Evolutionary conservation across 768 basidiomycete genomes (phyloP).

Genomic region (Amanita jacksonii): DNA sequence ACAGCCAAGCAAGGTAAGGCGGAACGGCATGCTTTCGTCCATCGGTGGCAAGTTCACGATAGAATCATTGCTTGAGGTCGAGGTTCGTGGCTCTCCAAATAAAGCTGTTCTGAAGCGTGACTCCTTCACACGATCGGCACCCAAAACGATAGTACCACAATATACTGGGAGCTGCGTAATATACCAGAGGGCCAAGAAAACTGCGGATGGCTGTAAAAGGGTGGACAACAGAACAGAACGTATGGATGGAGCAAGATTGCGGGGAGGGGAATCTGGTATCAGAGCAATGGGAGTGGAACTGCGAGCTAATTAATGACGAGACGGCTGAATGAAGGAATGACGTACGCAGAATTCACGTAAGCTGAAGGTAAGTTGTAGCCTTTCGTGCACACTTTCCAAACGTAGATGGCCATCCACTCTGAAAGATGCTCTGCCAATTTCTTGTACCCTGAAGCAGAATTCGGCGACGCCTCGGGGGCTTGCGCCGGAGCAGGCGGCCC

Average conservation of each 20-base stretch:
- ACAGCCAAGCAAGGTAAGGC: conserved; percentile 67
- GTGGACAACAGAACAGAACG: conserved; percentile 73
- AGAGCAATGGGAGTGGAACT: conserved; percentile 25
- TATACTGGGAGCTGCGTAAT: conserved; percentile 68
- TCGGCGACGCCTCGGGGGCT: conserved; percentile 24
- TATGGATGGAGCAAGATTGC: conserved; percentile 47
- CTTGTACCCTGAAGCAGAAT: conserved; percentile 50
- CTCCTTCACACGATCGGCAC: conserved; percentile 48
- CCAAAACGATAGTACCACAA: conserved; percentile 42
- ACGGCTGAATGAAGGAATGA: conserved; percentile 13
- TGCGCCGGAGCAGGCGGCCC: conserved; percentile 17
- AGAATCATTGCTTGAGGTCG: not conserved
- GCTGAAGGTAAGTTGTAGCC: conserved; percentile 47
- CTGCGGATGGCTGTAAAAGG: conserved; percentile 71
- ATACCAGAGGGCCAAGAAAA: conserved; percentile 75
- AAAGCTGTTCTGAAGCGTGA: conserved; percentile 54
- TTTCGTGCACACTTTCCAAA: conserved; percentile 80
- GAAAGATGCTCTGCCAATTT: conserved; percentile 69
- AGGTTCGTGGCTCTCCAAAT: conserved; percentile 33
- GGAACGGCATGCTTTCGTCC: conserved; percentile 59
- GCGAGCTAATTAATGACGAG: conserved; percentile 9
- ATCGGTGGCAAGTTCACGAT: conserved; percentile 25
- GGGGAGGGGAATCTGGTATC: conserved; percentile 39
- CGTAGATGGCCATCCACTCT: conserved; percentile 70
- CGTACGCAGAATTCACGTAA: conserved; percentile 50